Base-by-base conservation (phyloP, 805 yeast genomes). In the Candida mattraensis region DNA sequence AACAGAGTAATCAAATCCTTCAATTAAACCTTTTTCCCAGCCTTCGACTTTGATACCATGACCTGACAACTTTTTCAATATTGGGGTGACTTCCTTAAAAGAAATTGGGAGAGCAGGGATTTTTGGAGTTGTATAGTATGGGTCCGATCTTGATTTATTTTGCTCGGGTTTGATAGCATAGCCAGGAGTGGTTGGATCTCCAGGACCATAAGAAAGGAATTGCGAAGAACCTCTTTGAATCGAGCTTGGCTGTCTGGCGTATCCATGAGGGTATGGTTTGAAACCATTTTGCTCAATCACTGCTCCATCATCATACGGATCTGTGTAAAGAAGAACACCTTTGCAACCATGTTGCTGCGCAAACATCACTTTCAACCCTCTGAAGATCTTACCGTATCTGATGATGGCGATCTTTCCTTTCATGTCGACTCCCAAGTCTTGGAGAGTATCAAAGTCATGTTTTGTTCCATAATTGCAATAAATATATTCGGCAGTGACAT, bases 151-250 rank as follows among this genome's bases (percentile, higher is more conserved):
- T 16, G 69, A 60, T 27, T 69, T 70, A 11, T 66, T 71, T 4
- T 73, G 72, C 30, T 72, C 76, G n/a, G 84, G 76, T 30, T 69
- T 72, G 22, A 78, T 72, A 5, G 83, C 74, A 44, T 69, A 74
- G 3, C 83, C 86, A 1, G 88, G 88, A 1, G 88, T 78, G 0
- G 88, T 74, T 12, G 93, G 93, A 52, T 83, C 93, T 21, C 93
- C 93, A 1, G 89, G 88, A 4, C 68, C 63, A 30, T 56, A 58
- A 4, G 83, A 70, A 20, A 82, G 60, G 51, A 73, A 83, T 56
- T 74, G 77, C 4, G 80, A 84, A 27, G 86, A 78, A 1, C 93
- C 93, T 48, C 93, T 69, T 63, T 84, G 89, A 19, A 85, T 80
- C 10, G 83, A 64, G 5, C 83, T 74, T 23, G 89, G 89, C 53